Base-by-base conservation (phyloP, 208 protist genomes). In the Leishmania major region DNA sequence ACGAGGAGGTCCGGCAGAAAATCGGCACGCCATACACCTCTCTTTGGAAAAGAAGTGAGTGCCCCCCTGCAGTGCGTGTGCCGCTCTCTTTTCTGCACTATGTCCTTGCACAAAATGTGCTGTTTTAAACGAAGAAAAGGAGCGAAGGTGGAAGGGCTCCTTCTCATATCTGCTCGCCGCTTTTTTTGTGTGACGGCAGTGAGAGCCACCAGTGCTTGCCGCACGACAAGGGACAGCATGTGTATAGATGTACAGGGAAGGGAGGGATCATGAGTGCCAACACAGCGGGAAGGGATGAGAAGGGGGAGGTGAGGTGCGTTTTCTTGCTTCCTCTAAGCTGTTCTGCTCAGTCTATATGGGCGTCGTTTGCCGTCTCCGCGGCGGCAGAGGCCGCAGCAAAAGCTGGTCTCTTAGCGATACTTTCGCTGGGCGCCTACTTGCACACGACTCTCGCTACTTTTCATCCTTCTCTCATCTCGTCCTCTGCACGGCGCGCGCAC, bases 361-460 rank as follows among this genome's bases (percentile, higher is more conserved):
- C 15, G 10, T 17, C 0, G 62, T 40, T 35, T 19, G 31, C 62
- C 62, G 22, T 74, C 28, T 37, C 28, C 13, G 70, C 1, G 6
- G 1, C 40, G 66, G 40, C 37, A 72, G 66, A 72, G 0, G 22
- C 31, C 7, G 37, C 31, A 28, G 15, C 3, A 3, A 22, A 49
- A 45, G 28, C 2, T 31, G 22, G 13, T 28, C 25, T 31, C n/a
- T 35, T 74, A 28, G 13, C 51, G 5, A 43, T 62, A 15, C 17
- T 35, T 81, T 72, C 6, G 17, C 35, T 40, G 43, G n/a, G 28
- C n/a, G 47, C 28, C 28, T 40, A 17, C 31, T 17, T 28, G 28
- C 19, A n/a, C 40, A 45, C 28, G 43, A 47, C 31, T 67, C 72
- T n/a, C 31, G 49, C 22, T 84, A 11, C n/a, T 79, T 74, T 76